Evolutionary conservation across 176 grass and related monocot genomes (phyloP).

Genomic region (Themeda triandra): DNA sequence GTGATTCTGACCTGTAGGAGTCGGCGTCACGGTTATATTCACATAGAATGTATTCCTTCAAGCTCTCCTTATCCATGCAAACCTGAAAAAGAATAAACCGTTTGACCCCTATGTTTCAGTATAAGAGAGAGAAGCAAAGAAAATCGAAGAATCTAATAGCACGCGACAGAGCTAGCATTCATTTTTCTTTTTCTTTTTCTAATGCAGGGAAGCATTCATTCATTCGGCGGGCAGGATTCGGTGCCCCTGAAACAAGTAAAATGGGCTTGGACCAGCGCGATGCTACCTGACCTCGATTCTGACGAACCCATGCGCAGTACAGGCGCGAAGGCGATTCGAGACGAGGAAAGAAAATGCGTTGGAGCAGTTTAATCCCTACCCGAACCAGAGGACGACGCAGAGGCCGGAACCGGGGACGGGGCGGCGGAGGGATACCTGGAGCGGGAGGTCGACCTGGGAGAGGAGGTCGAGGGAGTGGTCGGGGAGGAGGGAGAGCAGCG

Average conservation of each 20-base stretch:
- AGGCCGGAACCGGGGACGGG: background rate
- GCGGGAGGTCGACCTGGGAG: constrained; percentile 96
- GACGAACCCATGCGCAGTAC: background rate
- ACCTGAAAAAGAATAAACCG: constrained; percentile 46
- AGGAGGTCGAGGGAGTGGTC: constrained; percentile 97
- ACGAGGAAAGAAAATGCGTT: background rate
- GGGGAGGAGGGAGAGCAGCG: constrained; percentile 83
- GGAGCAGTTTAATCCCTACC: background rate
- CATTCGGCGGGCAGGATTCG: background rate
- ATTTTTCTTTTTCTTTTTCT: too few species aligned
- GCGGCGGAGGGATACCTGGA: constrained; percentile 49
- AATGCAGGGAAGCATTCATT: constrained; percentile 3
- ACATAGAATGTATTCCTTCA: constrained; percentile 93
- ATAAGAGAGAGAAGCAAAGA: background rate
- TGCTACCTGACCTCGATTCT: background rate
- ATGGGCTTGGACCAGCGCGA: background rate
- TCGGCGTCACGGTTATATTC: constrained; percentile 97
- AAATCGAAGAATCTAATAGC: background rate
- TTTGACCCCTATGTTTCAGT: background rate
- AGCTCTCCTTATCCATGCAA: constrained; percentile 65
- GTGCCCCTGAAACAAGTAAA: background rate
- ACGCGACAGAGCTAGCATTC: too few species aligned
- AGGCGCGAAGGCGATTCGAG: background rate
- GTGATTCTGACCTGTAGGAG: constrained; percentile 70
- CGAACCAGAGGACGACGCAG: background rate